These are phyloP conservation scores for Entomortierella lignicola DNA, from an alignment of 192 early-diverging fungal species.

Conservation along the genomic window DNA sequence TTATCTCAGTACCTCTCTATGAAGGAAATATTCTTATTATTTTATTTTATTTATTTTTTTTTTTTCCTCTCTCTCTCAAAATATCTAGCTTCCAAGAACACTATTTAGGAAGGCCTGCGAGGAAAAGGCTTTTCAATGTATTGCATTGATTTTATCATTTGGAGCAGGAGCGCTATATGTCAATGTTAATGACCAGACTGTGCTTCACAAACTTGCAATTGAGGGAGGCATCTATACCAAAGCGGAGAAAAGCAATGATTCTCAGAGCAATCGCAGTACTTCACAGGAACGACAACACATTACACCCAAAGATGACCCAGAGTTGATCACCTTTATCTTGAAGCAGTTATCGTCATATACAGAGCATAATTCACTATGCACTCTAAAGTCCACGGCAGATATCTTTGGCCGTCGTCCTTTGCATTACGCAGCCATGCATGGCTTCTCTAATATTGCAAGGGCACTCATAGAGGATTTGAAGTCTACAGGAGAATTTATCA, in stretches of 20 bases:
- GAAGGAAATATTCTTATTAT: neutral
- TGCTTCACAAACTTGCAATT: conserved; percentile 67
- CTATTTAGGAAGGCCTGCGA: conserved; percentile 56
- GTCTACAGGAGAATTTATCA: conserved; percentile 49
- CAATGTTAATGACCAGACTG: conserved; percentile 70
- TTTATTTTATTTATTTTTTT: neutral
- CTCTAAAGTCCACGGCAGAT: conserved; percentile 57
- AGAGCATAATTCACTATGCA: conserved; percentile 15
- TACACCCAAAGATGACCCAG: conserved; percentile 46
- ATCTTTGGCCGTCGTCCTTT: conserved; percentile 69
- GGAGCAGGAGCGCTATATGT: conserved; percentile 42
- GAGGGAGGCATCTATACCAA: conserved; percentile 56
- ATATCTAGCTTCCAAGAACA: conserved; percentile 32
- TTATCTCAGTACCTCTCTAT: neutral
- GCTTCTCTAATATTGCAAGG: conserved; percentile 56
- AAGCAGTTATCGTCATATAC: conserved; percentile 23
- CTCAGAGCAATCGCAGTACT: neutral
- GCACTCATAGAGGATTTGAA: conserved; percentile 61
- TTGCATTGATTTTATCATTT: conserved; percentile 46
- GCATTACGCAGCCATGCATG: conserved; percentile 71
- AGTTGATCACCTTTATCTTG: conserved; percentile 54
- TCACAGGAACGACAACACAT: neutral
- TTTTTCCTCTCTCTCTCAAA: conserved; percentile 4
- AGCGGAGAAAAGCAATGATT: neutral
- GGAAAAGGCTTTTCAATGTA: conserved; percentile 49